Base-by-base conservation (phyloP, 2,329 filamentous ascomycete genomes). In the Aureobasidium melanogenum region DNA sequence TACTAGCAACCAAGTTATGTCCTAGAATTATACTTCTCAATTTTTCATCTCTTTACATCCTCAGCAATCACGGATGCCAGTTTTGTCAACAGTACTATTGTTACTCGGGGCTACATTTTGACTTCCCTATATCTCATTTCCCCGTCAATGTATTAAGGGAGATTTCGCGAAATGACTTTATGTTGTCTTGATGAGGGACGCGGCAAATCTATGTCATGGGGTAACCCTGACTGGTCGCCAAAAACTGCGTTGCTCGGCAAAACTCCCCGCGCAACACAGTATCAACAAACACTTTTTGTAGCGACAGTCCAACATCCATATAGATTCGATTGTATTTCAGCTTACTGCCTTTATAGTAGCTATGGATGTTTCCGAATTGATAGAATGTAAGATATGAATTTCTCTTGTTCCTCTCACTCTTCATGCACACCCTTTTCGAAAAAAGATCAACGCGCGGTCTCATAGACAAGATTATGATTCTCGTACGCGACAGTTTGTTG, bases 221-320 rank as follows among this genome's bases (percentile, higher is more conserved):
- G 52, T 44, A n/a, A 56, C 52, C 52, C 52, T 56, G 52, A 10
- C 28, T 12, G 3, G 8, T 14, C 39, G 39, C 38, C 38, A 34
- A 44, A 32, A 56, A n/a, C 36, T 43, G 34, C 39, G 19, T 24
- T 47, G 14, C 55, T 28, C 47, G 48, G 54, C 54, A 26, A 47
- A 22, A 28, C 32, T 59, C 24, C 28, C 43, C 28, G n/a, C 43
- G 26, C 56, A 48, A 34, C 28, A 50, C 10, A 36, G 17, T 44
- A 50, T 59, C 56, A 39, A 47, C 56, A 59, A 48, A 59, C 56
- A 47, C 34, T 32, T 36, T 24, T 28, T 17, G 15, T 44, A 10
- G 7, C 19, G 24, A 48, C 7, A 17, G 22, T 19, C 28, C 24
- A 1, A 10, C 9, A 24, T 47, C 6, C 14, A 34, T 22, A 50